These are phyloP conservation scores for Pterocarpus santalinus DNA, from an alignment of 306 rosid species.

Conservation along the genomic window DNA sequence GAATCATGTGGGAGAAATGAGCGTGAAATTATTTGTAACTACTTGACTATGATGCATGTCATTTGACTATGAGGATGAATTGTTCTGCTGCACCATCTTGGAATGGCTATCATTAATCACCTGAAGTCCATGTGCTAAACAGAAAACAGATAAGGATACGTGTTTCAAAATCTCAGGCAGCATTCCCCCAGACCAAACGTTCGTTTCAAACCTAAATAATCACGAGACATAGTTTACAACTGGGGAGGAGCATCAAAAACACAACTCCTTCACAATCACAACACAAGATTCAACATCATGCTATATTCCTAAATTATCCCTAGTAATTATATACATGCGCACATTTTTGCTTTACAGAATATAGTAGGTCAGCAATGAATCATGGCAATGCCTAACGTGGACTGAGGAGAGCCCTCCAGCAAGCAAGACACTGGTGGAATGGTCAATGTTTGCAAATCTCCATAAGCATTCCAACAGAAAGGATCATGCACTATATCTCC, in stretches of 20 bases:
- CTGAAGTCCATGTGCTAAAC: no score
- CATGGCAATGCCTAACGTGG: slow-evolving; percentile 47
- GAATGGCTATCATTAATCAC: no score
- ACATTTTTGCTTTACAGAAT: slow-evolving; percentile 23
- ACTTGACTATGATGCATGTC: background rate
- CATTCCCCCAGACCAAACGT: slow-evolving; percentile 7
- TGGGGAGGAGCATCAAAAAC: slow-evolving; percentile 60
- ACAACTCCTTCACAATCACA: slow-evolving; percentile 59
- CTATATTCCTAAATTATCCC: slow-evolving; percentile 22
- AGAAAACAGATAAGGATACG: background rate
- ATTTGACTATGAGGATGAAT: background rate
- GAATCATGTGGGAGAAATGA: background rate
- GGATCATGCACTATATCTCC: slow-evolving; percentile 74
- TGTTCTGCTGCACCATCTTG: background rate
- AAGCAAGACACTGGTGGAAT: slow-evolving; percentile 91
- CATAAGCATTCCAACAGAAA: slow-evolving; percentile 96
- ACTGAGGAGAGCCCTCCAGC: slow-evolving; percentile 69
- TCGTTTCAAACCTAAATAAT: slow-evolving; percentile 33
- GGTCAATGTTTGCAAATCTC: slow-evolving; percentile 67
- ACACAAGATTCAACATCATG: slow-evolving; percentile 34
- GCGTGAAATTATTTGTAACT: background rate
- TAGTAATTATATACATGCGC: slow-evolving; percentile 30
- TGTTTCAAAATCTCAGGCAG: background rate
- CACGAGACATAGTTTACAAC: slow-evolving; percentile 33
- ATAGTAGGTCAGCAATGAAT: slow-evolving; percentile 58